A percentile compares a stretch with the other conserved stretches of the same genome.
Conservation (phyloP, 169 alveolate genomes). For the Cryptosporidium sp. region DNA sequence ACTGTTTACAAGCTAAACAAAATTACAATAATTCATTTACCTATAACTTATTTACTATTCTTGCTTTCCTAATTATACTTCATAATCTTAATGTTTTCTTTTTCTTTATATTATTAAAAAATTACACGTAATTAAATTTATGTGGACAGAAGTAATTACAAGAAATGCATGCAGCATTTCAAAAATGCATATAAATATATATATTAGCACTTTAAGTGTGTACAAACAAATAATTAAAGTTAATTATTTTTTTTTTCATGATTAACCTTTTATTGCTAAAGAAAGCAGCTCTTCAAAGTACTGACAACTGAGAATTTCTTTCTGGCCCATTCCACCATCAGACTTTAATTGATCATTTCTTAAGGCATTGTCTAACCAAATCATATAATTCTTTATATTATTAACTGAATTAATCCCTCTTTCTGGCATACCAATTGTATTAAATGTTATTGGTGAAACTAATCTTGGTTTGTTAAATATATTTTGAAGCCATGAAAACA, state of each 20-base stretch:
- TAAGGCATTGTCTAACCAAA: constrained; percentile 64
- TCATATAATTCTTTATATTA: constrained; percentile 42
- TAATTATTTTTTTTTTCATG: background rate
- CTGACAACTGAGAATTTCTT: constrained; percentile 39
- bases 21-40: too few relatives aligned
- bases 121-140: background rate
- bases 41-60: too few relatives aligned
- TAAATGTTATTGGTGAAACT: constrained; percentile 48
- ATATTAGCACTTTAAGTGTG: background rate
- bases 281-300: constrained; percentile 54
- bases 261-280: constrained; percentile 21
- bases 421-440: constrained; percentile 55
- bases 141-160: background rate
- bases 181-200: background rate
- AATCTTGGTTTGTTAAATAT: constrained; percentile 50
- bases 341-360: constrained; percentile 47
- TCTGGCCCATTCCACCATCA: constrained; percentile 61
- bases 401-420: constrained; percentile 40
- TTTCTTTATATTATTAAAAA: too few relatives aligned
- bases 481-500: constrained; percentile 65
- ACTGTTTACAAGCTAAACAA: too few relatives aligned
- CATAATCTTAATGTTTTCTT: too few relatives aligned
- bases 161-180: background rate
- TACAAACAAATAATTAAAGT: background rate
- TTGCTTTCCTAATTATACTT: too few relatives aligned